A percentile compares a stretch with the other conserved stretches of the same genome.
Conservation (phyloP, 2,329 filamentous ascomycete genomes). For the Fusarium beomiforme region DNA sequence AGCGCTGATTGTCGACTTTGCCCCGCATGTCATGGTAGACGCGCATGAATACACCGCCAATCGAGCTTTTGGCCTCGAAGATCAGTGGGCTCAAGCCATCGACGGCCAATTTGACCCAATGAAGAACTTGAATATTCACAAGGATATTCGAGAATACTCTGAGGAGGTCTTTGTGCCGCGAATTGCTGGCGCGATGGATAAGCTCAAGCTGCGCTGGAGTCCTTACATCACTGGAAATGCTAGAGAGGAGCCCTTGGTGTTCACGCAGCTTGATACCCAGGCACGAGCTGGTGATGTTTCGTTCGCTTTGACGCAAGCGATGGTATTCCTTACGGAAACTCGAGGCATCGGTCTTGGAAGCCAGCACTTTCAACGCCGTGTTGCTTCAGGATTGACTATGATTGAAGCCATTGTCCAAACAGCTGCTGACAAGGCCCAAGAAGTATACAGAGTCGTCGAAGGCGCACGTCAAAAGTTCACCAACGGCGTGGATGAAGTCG, state of each 20-base stretch:
- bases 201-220: constrained; percentile 37
- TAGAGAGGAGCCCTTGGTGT: constrained; percentile 25
- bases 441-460: constrained; percentile 35
- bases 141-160: constrained; percentile 40
- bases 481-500: constrained; percentile 38
- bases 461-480: constrained; percentile 37
- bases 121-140: constrained; percentile 45
- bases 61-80: constrained; percentile 35
- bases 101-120: constrained; percentile 43
- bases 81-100: constrained; percentile 38
- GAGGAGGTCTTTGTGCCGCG: constrained; percentile 32
- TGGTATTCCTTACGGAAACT: constrained; percentile 43
- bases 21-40: constrained; percentile 42
- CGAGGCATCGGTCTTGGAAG: constrained; percentile 45
- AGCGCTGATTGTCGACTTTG: constrained; percentile 31
- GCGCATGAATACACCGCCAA: constrained; percentile 43
- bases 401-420: constrained; percentile 40
- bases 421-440: constrained; percentile 34
- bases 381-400: constrained; percentile 42
- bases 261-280: constrained; percentile 42
- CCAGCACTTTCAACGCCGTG: constrained; percentile 48
- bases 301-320: constrained; percentile 37
- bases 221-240: constrained; percentile 40
- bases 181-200: constrained; percentile 38
- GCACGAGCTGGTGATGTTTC: constrained; percentile 42